A percentile compares a stretch with the other conserved stretches of the same genome.
These are phyloP conservation scores for Andrographis paniculata DNA, from an alignment of 305 asterid genomes.

Conservation along the genomic window DNA sequence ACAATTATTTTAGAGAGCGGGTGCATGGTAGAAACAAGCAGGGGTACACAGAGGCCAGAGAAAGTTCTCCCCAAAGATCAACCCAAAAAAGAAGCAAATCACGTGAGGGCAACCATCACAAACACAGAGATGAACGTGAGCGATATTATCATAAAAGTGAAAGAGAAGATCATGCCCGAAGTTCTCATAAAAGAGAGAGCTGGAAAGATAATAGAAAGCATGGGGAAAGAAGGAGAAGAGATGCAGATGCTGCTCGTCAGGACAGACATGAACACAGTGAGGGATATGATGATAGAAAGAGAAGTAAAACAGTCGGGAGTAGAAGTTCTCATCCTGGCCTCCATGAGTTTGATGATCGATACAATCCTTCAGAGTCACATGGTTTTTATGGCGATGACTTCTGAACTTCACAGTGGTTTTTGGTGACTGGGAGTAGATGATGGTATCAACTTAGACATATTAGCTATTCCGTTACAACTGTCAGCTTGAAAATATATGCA, in stretches of 20 bases:
- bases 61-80: constrained; percentile 28
- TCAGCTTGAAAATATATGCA: constrained; percentile 5
- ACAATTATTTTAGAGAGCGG: constrained; percentile 24
- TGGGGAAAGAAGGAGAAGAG: constrained; percentile 30
- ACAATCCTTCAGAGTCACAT: constrained; percentile 48
- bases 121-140: constrained; percentile 31
- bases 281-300: constrained; percentile 17
- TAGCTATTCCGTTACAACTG: neutral
- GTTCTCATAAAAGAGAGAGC: constrained; percentile 34
- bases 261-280: constrained; percentile 22
- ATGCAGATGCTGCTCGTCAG: constrained; percentile 21
- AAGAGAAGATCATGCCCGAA: constrained; percentile 33
- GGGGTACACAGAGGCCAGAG: constrained; percentile 24
- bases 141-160: constrained; percentile 30
- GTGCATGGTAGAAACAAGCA: constrained; percentile 23
- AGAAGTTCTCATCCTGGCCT: constrained; percentile 17
- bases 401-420: constrained; percentile 19
- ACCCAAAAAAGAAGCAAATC: constrained; percentile 32
- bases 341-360: constrained; percentile 60
- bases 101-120: constrained; percentile 26
- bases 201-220: constrained; percentile 26
- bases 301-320: constrained; percentile 20
- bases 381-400: constrained; percentile 22
- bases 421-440: constrained; percentile 14
- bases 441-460: constrained; percentile 3